Evolutionary conservation across 129 eudicot genomes (phyloP).

Genomic region (Arctium lappa): DNA sequence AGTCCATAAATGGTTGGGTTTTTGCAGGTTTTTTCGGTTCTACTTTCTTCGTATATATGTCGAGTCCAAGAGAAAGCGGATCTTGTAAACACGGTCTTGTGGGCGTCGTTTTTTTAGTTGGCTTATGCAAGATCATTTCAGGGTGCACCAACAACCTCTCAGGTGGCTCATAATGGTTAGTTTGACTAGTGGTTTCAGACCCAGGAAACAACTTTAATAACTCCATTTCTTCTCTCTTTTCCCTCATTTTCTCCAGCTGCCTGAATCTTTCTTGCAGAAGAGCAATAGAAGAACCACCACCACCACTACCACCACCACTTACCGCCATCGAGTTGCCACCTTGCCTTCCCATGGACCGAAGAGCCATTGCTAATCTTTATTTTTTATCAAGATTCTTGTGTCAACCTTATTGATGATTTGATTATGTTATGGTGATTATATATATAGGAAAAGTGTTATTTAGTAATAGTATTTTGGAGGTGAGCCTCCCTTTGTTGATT

Average conservation of each 20-base stretch:
- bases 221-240: conserved; percentile 45
- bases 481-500: conserved; percentile 37
- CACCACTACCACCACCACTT: conserved; percentile 14
- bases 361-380: conserved; percentile 7
- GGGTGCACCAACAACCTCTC: conserved; percentile 12
- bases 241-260: conserved; percentile 50
- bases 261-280: conserved; percentile 60
- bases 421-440: conserved; percentile 7
- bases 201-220: conserved; percentile 30
- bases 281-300: conserved; percentile 39
- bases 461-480: background rate
- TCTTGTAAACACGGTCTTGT: conserved; percentile 30
- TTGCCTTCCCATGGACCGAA: conserved; percentile 29
- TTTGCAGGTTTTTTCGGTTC: conserved; percentile 7
- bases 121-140: background rate
- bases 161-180: conserved; percentile 21
- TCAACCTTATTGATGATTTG: conserved; percentile 15
- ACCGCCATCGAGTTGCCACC: conserved; percentile 30
- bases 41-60: conserved; percentile 23
- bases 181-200: conserved; percentile 15
- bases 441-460: conserved; percentile 1
- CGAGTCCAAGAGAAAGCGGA: conserved; percentile 49
- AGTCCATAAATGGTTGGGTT: conserved; percentile 2
- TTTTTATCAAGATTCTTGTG: background rate
- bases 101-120: background rate